Conservation (phyloP, 2,329 filamentous ascomycete genomes). For the Ascochyta pisi region DNA sequence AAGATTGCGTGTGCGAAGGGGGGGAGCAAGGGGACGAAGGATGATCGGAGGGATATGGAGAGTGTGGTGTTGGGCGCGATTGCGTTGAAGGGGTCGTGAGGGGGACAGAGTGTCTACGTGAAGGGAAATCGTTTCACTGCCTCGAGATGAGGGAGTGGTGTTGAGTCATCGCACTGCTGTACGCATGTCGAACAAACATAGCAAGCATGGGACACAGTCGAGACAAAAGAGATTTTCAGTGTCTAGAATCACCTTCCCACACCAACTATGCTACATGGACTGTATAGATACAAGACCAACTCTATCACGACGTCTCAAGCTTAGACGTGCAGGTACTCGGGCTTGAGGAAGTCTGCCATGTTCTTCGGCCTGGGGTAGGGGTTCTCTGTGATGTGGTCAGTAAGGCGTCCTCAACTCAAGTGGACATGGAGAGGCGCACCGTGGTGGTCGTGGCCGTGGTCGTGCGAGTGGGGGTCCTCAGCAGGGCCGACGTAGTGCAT, state of each 20-base stretch:
- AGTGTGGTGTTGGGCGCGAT: slow-evolving; percentile 76
- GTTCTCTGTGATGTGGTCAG: slow-evolving; percentile 47
- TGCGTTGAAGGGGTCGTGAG: slow-evolving; percentile 70
- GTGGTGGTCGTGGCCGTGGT: slow-evolving; percentile 55
- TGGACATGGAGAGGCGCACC: slow-evolving; percentile 18
- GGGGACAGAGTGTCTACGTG: no score
- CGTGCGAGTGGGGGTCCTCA: slow-evolving; percentile 72
- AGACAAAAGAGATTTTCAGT: slow-evolving; percentile 5
- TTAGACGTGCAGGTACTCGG: slow-evolving; percentile 80
- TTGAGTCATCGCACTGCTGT: neutral
- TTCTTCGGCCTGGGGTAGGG: slow-evolving; percentile 79
- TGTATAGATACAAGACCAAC: slow-evolving; percentile 40
- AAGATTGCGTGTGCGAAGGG: slow-evolving; percentile 67
- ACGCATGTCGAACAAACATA: neutral
- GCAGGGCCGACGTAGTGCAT: slow-evolving; percentile 92
- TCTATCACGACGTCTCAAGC: slow-evolving; percentile 21
- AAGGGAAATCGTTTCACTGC: no score
- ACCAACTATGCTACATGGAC: slow-evolving; percentile 46
- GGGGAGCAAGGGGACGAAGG: slow-evolving; percentile 50
- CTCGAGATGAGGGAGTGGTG: no score
- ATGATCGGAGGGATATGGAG: slow-evolving; percentile 67
- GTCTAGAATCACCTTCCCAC: slow-evolving; percentile 29
- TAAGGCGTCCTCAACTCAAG: neutral
- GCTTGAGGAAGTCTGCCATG: slow-evolving; percentile 94
- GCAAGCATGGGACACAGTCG: neutral